Evolutionary conservation across 371 early-diverging fungal genomes (phyloP).

Genomic region (Globomyces sp.): DNA sequence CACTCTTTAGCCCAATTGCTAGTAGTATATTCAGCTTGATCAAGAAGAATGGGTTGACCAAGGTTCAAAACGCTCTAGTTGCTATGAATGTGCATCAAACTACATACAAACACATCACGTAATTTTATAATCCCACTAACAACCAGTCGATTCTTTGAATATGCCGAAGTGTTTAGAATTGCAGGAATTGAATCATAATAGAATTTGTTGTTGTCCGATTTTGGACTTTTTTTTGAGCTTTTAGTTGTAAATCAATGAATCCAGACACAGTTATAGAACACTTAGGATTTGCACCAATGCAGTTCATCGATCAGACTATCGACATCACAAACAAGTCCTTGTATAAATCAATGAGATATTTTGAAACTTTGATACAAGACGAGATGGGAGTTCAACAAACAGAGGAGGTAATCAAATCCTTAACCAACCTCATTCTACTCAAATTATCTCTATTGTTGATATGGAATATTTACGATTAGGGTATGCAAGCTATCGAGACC

Average conservation of each 20-base stretch:
- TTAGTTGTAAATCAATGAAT: neutral
- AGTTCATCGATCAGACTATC: slow-evolving; percentile 11
- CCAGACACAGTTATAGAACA: slow-evolving; percentile 3
- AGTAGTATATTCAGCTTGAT: slow-evolving; percentile 78
- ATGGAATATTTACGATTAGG: slow-evolving; percentile 29
- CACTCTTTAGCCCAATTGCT: slow-evolving; percentile 66
- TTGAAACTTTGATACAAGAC: slow-evolving; percentile 7
- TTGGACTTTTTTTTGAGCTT: neutral
- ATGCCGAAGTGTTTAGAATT: slow-evolving; percentile 79
- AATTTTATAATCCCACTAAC: slow-evolving; percentile 21
- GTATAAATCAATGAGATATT: slow-evolving; percentile 4
- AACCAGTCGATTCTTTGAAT: slow-evolving; percentile 54
- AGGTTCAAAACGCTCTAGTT: slow-evolving; percentile 84
- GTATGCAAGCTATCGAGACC: slow-evolving; percentile 60
- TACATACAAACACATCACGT: slow-evolving; percentile 75
- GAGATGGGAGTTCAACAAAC: slow-evolving; percentile 10
- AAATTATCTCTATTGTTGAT: neutral
- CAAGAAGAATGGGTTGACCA: slow-evolving; percentile 79
- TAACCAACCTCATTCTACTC: neutral
- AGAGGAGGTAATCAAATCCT: neutral
- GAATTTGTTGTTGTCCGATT: neutral
- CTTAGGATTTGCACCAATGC: slow-evolving; percentile 15
- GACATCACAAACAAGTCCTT: slow-evolving; percentile 9
- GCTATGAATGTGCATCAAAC: slow-evolving; percentile 82
- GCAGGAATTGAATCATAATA: slow-evolving; percentile 59